Conservation (phyloP, 1,139 yeast genomes). For the Geotrichum carabidarum region DNA sequence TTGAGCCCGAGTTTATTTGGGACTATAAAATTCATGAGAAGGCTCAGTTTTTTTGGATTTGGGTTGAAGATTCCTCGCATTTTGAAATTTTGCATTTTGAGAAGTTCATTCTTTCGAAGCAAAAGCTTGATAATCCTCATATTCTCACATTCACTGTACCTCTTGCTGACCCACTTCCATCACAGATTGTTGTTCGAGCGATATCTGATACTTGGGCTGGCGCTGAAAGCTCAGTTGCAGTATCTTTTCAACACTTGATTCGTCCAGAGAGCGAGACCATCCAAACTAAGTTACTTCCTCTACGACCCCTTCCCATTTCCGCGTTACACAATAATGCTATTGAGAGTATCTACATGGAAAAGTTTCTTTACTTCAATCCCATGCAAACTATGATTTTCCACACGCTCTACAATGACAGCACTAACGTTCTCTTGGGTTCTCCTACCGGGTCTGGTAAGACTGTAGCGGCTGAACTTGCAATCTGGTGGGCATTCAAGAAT, state of each 20-base stretch:
- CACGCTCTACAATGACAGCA: constrained; percentile 70
- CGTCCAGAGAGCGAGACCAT: constrained; percentile 84
- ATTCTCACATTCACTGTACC: constrained; percentile 93
- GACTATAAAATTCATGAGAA: constrained; percentile 75
- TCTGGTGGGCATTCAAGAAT: constrained; percentile 88
- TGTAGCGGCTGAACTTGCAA: constrained; percentile 92
- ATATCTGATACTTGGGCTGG: constrained; percentile 89
- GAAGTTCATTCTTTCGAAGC: constrained; percentile 61
- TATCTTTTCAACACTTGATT: constrained; percentile 85
- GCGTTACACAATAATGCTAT: constrained; percentile 68
- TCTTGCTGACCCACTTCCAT: constrained; percentile 77
- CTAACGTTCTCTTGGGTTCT: constrained; percentile 87
- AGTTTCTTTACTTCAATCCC: constrained; percentile 87
- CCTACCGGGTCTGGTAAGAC: constrained; percentile 99
- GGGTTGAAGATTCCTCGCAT: constrained; percentile 72
- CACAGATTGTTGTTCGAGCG: constrained; percentile 75
- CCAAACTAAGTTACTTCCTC: constrained; percentile 68
- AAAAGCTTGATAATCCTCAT: constrained; percentile 54
- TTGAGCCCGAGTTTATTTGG: constrained; percentile 81
- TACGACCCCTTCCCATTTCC: constrained; percentile 80
- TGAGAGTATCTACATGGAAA: constrained; percentile 60
- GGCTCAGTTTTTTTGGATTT: constrained; percentile 85
- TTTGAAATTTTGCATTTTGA: constrained; percentile 76
- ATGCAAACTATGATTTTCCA: constrained; percentile 98
- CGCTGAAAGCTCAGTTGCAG: constrained; percentile 67